Percentiles rank a stretch among this genome's conserved stretches.
phyloP scores from a whole-genome alignment of 192 early-diverging fungal genomes.

The Linnemannia schmuckeri region DNA sequence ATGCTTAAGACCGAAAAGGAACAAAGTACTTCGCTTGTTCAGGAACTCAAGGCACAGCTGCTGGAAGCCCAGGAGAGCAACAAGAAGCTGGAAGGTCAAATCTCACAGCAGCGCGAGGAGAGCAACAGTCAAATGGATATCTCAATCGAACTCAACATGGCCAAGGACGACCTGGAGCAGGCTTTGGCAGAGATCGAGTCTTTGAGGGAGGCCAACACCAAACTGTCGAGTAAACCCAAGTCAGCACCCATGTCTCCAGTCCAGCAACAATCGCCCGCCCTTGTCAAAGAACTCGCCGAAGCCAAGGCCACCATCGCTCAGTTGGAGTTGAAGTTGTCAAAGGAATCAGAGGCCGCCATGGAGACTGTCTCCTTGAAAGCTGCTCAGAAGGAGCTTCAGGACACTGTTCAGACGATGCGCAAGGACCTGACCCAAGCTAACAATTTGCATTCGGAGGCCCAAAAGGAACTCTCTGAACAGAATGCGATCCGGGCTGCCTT shows the following conservation, averaged over 20 bases:
- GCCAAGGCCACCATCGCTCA: conserved; percentile 32
- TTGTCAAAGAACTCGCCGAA: conserved; percentile 19
- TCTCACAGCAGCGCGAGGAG: conserved; percentile 23
- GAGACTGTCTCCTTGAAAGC: conserved; percentile 9
- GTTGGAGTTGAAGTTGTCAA: conserved; percentile 17
- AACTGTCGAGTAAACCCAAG: conserved; percentile 16
- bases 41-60: conserved; percentile 33
- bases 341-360: conserved; percentile 4
- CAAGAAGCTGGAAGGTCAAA: conserved; percentile 23
- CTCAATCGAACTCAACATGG: conserved; percentile 38
- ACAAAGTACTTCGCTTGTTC: conserved; percentile 2
- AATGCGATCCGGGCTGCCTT: conserved; percentile 11
- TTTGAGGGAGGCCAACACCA: conserved; percentile 26
- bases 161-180: conserved; percentile 41
- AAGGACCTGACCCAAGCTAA: conserved; percentile 15
- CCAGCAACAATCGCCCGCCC: conserved; percentile 1
- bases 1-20: conserved; percentile 25
- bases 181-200: conserved; percentile 23
- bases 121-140: conserved; percentile 26
- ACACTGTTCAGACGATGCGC: neutral
- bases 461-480: conserved; percentile 13
- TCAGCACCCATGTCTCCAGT: neutral
- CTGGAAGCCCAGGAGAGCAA: conserved; percentile 15
- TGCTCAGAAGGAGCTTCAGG: conserved; percentile 18
- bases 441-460: neutral